phyloP scores from a whole-genome alignment of 139 green algal genomes.

The Coelastrella sp. region DNA sequence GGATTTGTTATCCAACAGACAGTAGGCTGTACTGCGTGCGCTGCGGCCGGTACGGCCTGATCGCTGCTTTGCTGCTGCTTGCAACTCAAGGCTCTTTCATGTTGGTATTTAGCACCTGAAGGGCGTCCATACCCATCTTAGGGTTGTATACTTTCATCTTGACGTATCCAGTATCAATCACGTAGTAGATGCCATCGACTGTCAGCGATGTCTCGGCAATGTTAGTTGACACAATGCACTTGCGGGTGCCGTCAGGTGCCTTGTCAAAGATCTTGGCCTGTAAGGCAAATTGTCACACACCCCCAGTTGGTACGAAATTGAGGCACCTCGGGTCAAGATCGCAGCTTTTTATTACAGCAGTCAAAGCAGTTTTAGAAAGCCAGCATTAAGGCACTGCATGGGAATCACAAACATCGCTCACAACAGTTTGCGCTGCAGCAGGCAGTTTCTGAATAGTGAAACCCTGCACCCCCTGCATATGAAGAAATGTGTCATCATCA shows the following conservation, averaged over 20 bases:
- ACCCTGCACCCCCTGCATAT: no score
- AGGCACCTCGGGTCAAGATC: background rate
- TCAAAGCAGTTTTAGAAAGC: no score
- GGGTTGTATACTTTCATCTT: slow-evolving; percentile 99
- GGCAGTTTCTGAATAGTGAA: no score
- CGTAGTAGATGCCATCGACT: slow-evolving; percentile 93
- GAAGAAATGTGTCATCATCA: background rate
- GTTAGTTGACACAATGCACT: slow-evolving; percentile 94
- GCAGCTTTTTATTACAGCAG: background rate
- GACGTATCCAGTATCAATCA: slow-evolving; percentile 94
- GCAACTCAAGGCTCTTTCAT: no score
- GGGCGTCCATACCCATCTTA: slow-evolving; percentile 98
- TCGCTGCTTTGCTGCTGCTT: no score
- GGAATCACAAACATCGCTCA: no score
- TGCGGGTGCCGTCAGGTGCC: slow-evolving; percentile 88
- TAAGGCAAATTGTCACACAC: background rate
- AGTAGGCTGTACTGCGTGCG: no score
- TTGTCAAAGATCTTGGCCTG: slow-evolving; percentile 98
- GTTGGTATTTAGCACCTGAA: no score
- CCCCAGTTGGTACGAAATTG: background rate
- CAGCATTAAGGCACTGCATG: no score
- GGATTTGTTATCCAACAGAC: no score
- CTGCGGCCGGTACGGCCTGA: no score
- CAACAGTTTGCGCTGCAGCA: no score
- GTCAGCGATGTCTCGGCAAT: slow-evolving; percentile 99